These are phyloP conservation scores for Colletotrichum tabaci DNA, from an alignment of 2,329 filamentous ascomycete genomes.

Conservation along the genomic window DNA sequence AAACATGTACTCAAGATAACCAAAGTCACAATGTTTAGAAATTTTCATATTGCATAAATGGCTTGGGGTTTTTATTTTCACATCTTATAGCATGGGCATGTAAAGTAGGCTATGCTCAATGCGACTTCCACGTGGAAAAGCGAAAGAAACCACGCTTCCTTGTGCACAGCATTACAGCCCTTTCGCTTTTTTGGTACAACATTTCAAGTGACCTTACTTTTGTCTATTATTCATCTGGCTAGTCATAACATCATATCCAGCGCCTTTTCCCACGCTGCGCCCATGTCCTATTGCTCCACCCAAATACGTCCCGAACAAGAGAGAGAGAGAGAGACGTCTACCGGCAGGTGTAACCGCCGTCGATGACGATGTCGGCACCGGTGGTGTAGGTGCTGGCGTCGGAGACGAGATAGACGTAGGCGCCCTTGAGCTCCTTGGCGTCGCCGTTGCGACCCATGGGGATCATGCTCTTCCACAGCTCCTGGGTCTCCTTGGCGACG, in stretches of 20 bases:
- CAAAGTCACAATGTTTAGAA: no score
- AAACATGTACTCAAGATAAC: no score
- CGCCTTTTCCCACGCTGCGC: slow-evolving; percentile 7
- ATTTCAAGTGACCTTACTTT: background rate
- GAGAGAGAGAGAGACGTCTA: slow-evolving; percentile 46
- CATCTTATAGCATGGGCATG: no score
- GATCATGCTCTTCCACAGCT: slow-evolving; percentile 82
- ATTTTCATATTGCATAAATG: no score
- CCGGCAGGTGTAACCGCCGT: slow-evolving; percentile 75
- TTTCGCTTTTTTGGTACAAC: no score
- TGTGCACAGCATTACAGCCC: no score
- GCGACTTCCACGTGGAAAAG: no score
- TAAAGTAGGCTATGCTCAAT: no score
- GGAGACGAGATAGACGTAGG: slow-evolving; percentile 83
- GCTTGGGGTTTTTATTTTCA: no score
- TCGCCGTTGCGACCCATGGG: slow-evolving; percentile 80
- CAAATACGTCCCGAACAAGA: background rate
- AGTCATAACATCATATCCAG: slow-evolving; percentile 38
- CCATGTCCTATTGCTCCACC: slow-evolving; percentile 28
- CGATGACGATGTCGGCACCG: slow-evolving; percentile 78
- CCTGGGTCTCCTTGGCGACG: slow-evolving; percentile 76
- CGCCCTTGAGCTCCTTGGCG: slow-evolving; percentile 80
- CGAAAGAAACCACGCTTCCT: no score
- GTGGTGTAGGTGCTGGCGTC: slow-evolving; percentile 85
- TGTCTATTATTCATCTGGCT: slow-evolving; percentile 18